Evolutionary conservation across 208 protist genomes (phyloP), one percentile per base, ranked within the genome.

Genomic region (Phytomonas sp.): DNA sequence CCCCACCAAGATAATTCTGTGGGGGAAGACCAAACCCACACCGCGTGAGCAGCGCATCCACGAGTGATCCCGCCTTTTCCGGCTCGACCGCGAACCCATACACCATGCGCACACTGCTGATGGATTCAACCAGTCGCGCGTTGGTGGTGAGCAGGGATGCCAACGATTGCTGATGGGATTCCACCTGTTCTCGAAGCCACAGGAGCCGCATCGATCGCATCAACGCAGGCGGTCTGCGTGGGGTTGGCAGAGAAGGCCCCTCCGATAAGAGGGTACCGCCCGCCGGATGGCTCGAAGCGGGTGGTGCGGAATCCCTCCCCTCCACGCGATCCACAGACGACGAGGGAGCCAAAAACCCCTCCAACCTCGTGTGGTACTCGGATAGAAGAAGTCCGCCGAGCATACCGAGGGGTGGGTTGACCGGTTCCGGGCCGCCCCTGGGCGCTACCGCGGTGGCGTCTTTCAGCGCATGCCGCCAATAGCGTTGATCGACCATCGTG

Each of bases 141-240:
- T 94, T 94, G 13, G 85, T 78, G 0, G 75, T 28, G 9, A 91
- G 59, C 31, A 89, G 79, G 0, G 82, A 64, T 28, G 75, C 66
- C 9, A 94, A 61, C 0, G 79, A 68, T 37, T 72, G 62, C 15
- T 80, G 79, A 31, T 76, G 77, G 0, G 81, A 80, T 43, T 63
- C 67, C 61, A 79, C 34, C 15, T 71, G 59, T 60, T 72, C 79
- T 17, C 80, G 66, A 67, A 73, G 46, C 28, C 62, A 32, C 26
- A 80, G 46, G 26, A 78, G 70, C 30, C 63, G 68, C 64, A 75
- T 71, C 0, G 60, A 61, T n/a, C 66, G 66, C 29, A 74, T 29
- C 32, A 62, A 61, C 3, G 70, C 36, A 30, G 62, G 46, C 26
- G 68, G 62, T 30, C 15, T 51, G 70, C 7, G 59, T 64, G 37